Evolutionary conservation across 2,329 filamentous ascomycete genomes (phyloP).

Genomic region (Colletotrichum tamarilloi): DNA sequence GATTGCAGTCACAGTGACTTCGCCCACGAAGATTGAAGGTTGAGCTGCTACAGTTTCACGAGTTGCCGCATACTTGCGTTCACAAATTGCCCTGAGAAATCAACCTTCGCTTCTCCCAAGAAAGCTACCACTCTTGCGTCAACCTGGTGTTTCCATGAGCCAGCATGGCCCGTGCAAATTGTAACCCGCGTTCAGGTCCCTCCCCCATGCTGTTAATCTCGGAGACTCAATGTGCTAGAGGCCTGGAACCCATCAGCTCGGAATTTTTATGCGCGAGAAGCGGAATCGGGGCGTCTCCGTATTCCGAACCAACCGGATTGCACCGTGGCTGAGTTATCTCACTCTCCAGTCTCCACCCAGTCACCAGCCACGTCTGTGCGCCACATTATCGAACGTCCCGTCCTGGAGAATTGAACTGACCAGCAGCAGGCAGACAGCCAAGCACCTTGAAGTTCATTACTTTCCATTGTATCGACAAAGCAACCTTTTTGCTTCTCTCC

Average conservation of each 20-base stretch:
- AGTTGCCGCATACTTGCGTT: neutral
- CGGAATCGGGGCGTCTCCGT: neutral
- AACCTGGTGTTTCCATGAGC: neutral
- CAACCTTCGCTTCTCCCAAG: neutral
- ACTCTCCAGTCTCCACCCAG: neutral
- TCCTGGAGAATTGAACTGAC: constrained; percentile 17
- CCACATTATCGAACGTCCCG: constrained; percentile 18
- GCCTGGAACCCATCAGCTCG: neutral
- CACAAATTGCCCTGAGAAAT: neutral
- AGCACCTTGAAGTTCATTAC: neutral
- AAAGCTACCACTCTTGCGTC: neutral
- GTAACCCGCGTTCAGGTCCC: neutral
- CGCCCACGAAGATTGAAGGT: too few species aligned
- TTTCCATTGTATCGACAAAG: neutral
- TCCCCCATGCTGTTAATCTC: neutral
- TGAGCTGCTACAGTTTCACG: neutral
- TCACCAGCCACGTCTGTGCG: constrained; percentile 16
- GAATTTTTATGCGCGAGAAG: neutral
- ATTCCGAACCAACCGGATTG: neutral
- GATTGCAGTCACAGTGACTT: neutral
- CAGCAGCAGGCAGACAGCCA: constrained; percentile 5
- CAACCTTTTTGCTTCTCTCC: neutral
- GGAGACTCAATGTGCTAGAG: neutral
- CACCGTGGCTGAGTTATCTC: constrained; percentile 4
- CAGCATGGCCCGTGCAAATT: neutral